Percentiles rank a stretch among this genome's conserved stretches.
Conservation (phyloP, 164 flowering plant species). For the Magnolia officinalis region DNA sequence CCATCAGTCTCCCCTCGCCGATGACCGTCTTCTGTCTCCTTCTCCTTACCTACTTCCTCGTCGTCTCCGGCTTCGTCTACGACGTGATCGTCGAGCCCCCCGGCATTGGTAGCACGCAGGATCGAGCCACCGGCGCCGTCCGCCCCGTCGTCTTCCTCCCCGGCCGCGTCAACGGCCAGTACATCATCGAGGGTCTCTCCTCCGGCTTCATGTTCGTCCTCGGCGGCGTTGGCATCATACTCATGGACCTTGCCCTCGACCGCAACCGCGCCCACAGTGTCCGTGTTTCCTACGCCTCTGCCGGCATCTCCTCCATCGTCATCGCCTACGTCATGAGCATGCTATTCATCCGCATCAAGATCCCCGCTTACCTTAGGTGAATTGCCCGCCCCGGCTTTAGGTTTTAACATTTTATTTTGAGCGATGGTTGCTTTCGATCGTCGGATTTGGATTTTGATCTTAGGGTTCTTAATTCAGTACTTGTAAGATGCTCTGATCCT, state of each 20-base stretch:
- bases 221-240: conserved; percentile 80
- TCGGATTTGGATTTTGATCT: neutral
- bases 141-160: conserved; percentile 82
- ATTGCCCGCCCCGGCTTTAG: neutral
- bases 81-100: conserved; percentile 99
- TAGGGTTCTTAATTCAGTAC: neutral
- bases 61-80: conserved; percentile 92
- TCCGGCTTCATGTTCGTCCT: conserved; percentile 98
- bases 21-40: conserved; percentile 69
- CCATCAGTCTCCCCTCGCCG: conserved; percentile 78
- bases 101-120: conserved; percentile 92
- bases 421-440: neutral
- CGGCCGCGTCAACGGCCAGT: conserved; percentile 97
- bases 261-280: conserved; percentile 62
- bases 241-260: conserved; percentile 79
- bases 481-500: neutral
- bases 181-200: conserved; percentile 93
- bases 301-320: conserved; percentile 61
- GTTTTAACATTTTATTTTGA: neutral
- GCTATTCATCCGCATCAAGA: conserved; percentile 92
- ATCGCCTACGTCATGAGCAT: conserved; percentile 89
- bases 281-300: conserved; percentile 59
- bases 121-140: conserved; percentile 70
- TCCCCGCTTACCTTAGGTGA: conserved; percentile 73
- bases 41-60: conserved; percentile 90